Evolutionary conservation across 2,329 filamentous ascomycete genomes (phyloP).

Genomic region (Ceratocystis cubensis): DNA sequence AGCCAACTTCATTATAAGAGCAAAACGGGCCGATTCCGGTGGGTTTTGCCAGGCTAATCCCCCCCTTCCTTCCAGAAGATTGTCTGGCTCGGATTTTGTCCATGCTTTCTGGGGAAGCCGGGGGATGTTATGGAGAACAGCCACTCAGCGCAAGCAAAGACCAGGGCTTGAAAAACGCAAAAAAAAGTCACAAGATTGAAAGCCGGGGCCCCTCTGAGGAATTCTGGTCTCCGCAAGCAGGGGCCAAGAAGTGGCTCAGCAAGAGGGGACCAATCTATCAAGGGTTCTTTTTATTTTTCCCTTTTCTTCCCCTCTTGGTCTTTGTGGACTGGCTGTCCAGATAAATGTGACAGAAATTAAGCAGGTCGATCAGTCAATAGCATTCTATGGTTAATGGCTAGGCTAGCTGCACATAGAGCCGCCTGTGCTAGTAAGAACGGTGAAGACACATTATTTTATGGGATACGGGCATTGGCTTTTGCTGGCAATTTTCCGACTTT

Average conservation of each 20-base stretch:
- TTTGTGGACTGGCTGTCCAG: not conserved
- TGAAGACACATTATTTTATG: not conserved
- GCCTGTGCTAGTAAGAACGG: not conserved
- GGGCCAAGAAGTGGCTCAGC: not conserved
- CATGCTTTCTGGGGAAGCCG: slow-evolving; percentile 4
- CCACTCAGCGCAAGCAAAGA: not conserved
- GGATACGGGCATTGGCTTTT: too few species aligned
- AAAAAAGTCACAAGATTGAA: not conserved
- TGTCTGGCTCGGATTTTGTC: not conserved
- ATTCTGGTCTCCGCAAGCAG: not conserved
- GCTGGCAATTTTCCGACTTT: not conserved
- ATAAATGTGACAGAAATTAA: not conserved
- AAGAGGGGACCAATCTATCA: not conserved
- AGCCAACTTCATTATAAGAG: not conserved
- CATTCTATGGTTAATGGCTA: not conserved
- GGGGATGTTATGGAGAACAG: not conserved
- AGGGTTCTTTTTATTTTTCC: not conserved
- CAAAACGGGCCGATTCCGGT: not conserved
- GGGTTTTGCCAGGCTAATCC: not conserved
- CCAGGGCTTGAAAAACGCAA: not conserved
- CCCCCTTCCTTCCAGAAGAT: not conserved
- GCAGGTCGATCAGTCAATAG: not conserved
- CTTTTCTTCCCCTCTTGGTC: not conserved
- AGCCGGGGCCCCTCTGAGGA: not conserved
- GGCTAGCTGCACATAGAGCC: not conserved